Base-by-base conservation (phyloP, 2,329 filamentous ascomycete species). In the Fonsecaea erecta region DNA sequence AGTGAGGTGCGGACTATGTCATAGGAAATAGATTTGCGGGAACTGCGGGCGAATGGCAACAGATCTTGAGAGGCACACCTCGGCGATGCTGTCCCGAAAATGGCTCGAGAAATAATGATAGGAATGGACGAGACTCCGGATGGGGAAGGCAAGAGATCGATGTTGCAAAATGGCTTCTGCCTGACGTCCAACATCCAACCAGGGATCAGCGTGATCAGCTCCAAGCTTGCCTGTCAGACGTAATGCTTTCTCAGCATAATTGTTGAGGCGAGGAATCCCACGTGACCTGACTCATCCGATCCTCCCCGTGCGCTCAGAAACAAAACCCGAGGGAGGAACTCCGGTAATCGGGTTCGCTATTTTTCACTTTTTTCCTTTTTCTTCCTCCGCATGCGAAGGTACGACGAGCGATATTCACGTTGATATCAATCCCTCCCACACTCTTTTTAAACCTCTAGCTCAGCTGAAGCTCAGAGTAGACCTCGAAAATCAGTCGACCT, bases 31-130 rank as follows among this genome's bases (percentile, higher is more conserved):
- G 28, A 61, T 37, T 61, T 56, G 37, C n/a, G 55, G 46, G 52
- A 46, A 52, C 9, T 30, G 46, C 55, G 62, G 64, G 64, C 54
- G 61, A 64, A 67, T 64, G 64, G 60, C 3, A 34, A 48, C 34
- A 57, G 52, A 14, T 7, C 9, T 24, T 8, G 16, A 28, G 28
- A 34, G 7, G 61, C 32, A 51, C 18, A 34, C 30, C 34, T 60
- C 46, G 58, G 58, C 24, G 34, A 52, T 9, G 12, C n/a, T 48
- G 9, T 18, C 24, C 55, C 55, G 55, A 60, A 62, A 62, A 62
- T 48, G 52, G 51, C 52, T 62, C 34, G 35, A 12, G 52, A 34
- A n/a, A n/a, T n/a, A n/a, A 34, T 16, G 28, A 32, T 35, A 43
- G 9, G 26, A 32, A 24, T 11, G 43, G 21, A 24, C 8, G 4